Evolutionary conservation across 83 land plant genomes (phyloP).

Genomic region (Larix sibirica): DNA sequence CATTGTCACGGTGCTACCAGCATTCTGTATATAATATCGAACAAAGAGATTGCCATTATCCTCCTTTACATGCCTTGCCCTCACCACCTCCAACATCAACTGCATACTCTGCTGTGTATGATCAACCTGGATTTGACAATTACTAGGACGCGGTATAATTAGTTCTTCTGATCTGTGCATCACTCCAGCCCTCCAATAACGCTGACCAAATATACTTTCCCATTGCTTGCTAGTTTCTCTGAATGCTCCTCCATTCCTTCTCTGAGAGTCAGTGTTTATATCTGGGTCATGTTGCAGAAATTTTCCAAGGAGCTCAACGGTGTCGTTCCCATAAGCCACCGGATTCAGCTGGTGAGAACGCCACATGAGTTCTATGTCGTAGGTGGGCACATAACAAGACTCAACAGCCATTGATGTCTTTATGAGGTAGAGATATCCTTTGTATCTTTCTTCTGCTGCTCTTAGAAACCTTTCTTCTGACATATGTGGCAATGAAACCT

Average conservation of each 20-base stretch:
- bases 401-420: constrained; percentile 25
- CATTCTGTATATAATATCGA: constrained; percentile 8
- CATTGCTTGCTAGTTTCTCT: constrained; percentile 55
- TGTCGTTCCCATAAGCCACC: constrained; percentile 61
- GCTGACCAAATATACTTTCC: constrained; percentile 63
- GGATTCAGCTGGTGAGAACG: constrained; percentile 87
- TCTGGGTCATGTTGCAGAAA: constrained; percentile 66
- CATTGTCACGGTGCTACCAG: constrained; percentile 27
- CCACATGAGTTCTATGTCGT: constrained; percentile 95
- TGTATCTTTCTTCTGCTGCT: constrained; percentile 76
- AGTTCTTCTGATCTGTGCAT: constrained; percentile 25
- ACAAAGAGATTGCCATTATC: constrained; percentile 47
- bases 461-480: constrained; percentile 52
- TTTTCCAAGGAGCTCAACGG: constrained; percentile 49
- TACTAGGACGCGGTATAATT: no score
- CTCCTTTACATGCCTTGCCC: constrained; percentile 32
- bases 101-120: constrained; percentile 18
- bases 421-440: constrained; percentile 47
- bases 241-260: constrained; percentile 58
- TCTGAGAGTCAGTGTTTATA: constrained; percentile 64
- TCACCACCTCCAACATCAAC: constrained; percentile 52
- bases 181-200: constrained; percentile 86
- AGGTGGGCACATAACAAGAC: constrained; percentile 82
- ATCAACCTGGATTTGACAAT: no score
- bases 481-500: constrained; percentile 75